Conservation (phyloP, 768 basidiomycete species). For the Hygrophoropsis aurantiaca region DNA sequence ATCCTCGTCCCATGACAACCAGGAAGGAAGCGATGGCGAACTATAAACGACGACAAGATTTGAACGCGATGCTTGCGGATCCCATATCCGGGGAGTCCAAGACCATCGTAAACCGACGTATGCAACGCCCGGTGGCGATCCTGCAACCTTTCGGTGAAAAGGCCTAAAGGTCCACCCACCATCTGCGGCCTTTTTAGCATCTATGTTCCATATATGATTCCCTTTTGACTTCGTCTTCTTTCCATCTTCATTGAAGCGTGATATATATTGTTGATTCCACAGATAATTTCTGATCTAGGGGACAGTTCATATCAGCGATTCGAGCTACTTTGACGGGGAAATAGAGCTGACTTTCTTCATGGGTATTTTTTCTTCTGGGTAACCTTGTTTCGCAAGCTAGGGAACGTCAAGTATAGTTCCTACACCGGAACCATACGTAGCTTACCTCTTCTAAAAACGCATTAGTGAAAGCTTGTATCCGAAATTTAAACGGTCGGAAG, state of each 20-base stretch:
- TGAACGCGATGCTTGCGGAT: slow-evolving; percentile 86
- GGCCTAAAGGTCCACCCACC: slow-evolving; percentile 86
- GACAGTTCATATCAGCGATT: slow-evolving; percentile 21
- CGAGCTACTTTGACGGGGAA: slow-evolving; percentile 9
- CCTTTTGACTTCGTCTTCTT: slow-evolving; percentile 99
- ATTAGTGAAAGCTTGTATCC: slow-evolving; percentile 97
- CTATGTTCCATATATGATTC: slow-evolving; percentile 99
- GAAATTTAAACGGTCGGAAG: slow-evolving; percentile 98
- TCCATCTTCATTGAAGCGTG: slow-evolving; percentile 97
- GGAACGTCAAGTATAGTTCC: slow-evolving; percentile 10
- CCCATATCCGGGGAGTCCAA: slow-evolving; percentile 95
- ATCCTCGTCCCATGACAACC: slow-evolving; percentile 88
- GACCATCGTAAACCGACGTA: slow-evolving; percentile 80
- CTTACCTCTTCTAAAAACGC: slow-evolving; percentile 89
- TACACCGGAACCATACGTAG: slow-evolving; percentile 7
- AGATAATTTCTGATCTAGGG: slow-evolving; percentile 87
- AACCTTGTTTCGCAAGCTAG: slow-evolving; percentile 81
- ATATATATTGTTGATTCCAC: slow-evolving; percentile 92
- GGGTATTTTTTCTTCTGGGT: slow-evolving; percentile 91
- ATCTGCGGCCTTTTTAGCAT: slow-evolving; percentile 80
- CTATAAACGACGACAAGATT: slow-evolving; percentile 78
- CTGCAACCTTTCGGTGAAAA: slow-evolving; percentile 86
- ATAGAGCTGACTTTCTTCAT: slow-evolving; percentile 80
- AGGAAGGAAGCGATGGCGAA: slow-evolving; percentile 79
- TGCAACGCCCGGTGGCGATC: slow-evolving; percentile 77